Evolutionary conservation across 2,329 filamentous ascomycete species (phyloP), one percentile per base, ranked within the genome.

Genomic region (Arthrobotrys musiformis): DNA sequence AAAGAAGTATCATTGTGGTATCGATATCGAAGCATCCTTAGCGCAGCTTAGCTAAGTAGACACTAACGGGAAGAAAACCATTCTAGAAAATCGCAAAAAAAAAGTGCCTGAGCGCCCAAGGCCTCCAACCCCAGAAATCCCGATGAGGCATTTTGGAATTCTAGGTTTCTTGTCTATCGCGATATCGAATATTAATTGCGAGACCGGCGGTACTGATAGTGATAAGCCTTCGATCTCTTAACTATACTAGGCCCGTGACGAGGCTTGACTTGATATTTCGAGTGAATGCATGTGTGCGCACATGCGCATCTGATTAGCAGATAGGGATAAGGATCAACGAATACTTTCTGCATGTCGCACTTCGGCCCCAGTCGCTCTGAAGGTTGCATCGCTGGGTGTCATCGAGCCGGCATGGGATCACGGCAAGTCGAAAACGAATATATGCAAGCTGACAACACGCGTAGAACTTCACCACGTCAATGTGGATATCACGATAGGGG

Each of bases 311-410:
- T 44, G 48, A 60, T 42, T 61, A 42, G 52, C 33, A 33, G 48
- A 52, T 37, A 3, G n/a, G 35, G 24, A 64, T 44, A 30, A 40
- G 24, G 42, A 37, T 48, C 19, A 62, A 70, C 40, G n/a, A 22
- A 30, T 62, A 37, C 15, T 56, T n/a, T 24, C 26, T 66, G 40
- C 69, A 73, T 73, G 61, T 73, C 69, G 50, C 61, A 63, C 22
- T 37, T 72, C 61, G 50, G 69, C 22, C 68, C 52, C 30, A 5
- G 50, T 30, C 44, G 15, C 33, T 37, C 40, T 72, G 33, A 40
- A 33, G 30, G 30, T 58, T 58, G 33, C 33, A 58, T 52, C 42
- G 42, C n/a, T 13, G 4, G 4, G 54, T 28, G 17, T 26, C 28
- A 50, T 50, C 9, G 48, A 24, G 1, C 52, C 69, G 69, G 69